These are phyloP conservation scores for Lablab purpureus DNA, from an alignment of 306 rosid genomes.

Conservation along the genomic window DNA sequence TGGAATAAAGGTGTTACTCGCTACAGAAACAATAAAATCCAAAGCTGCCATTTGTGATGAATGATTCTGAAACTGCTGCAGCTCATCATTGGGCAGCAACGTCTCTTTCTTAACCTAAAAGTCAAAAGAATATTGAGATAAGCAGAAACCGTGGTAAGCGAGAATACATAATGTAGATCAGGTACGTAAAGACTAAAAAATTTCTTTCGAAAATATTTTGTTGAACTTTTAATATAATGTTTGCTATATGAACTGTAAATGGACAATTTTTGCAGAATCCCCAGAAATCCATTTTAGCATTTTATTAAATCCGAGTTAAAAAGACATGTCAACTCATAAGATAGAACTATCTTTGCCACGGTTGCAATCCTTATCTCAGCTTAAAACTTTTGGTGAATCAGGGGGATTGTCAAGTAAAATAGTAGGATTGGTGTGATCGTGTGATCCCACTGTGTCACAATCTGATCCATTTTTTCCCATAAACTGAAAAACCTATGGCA, in stretches of 20 bases:
- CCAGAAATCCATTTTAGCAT: background rate
- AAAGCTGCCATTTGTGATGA: constrained; percentile 98
- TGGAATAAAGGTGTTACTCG: constrained; percentile 86
- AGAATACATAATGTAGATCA: constrained; percentile 7
- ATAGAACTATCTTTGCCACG: background rate
- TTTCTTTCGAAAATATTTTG: background rate
- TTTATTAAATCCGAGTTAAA: background rate
- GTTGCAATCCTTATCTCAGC: background rate
- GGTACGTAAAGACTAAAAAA: constrained; percentile 17
- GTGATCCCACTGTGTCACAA: background rate
- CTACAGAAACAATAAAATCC: constrained; percentile 94
- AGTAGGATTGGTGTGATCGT: background rate
- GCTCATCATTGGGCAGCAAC: constrained; percentile 72
- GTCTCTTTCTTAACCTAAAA: constrained; percentile 82
- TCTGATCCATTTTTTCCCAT: background rate
- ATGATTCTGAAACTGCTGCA: constrained; percentile 91
- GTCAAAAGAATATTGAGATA: background rate
- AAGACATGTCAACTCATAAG: background rate
- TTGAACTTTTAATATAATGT: constrained; percentile 14
- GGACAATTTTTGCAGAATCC: constrained; percentile 18
- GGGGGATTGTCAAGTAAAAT: background rate
- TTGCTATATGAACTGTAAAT: constrained; percentile 1
- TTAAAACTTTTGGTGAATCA: background rate
- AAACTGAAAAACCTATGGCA: background rate
- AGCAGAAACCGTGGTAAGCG: constrained; percentile 1